phyloP scores from a whole-genome alignment of 164 flowering plant species.

The Macadamia tetraphylla region DNA sequence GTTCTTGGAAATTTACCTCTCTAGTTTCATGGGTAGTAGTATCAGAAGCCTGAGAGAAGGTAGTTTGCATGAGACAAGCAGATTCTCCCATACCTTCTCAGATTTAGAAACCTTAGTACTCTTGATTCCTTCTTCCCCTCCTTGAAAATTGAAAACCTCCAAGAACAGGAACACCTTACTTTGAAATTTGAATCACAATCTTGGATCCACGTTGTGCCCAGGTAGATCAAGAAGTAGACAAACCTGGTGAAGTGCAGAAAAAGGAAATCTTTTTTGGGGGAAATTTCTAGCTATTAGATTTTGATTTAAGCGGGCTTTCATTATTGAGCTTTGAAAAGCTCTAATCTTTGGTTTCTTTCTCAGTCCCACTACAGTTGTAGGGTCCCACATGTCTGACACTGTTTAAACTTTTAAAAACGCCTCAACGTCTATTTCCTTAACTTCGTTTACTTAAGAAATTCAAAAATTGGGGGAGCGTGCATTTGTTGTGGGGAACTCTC shows the following conservation, averaged over 20 bases:
- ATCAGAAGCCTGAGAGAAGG: slow-evolving; percentile 45
- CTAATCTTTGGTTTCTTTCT: no score
- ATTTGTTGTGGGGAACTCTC: no score
- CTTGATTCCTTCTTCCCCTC: background rate
- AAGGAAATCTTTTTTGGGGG: background rate
- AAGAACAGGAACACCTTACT: slow-evolving; percentile 3
- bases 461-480: no score
- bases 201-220: slow-evolving; percentile 3
- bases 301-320: no score
- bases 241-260: slow-evolving; percentile 3
- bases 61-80: slow-evolving; percentile 40
- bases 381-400: no score
- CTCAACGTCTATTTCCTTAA: no score
- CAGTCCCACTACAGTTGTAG: no score
- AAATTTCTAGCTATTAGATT: no score
- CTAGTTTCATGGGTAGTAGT: slow-evolving; percentile 21
- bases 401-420: no score
- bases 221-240: background rate
- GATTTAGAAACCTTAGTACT: slow-evolving; percentile 1
- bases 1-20: slow-evolving; percentile 23
- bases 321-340: no score
- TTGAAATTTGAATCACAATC: slow-evolving; percentile 20
- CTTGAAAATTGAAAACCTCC: background rate
- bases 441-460: no score
- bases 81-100: slow-evolving; percentile 47